A percentile compares a stretch with the other conserved stretches of the same genome.
phyloP scores from a whole-genome alignment of 352 stramenopile species.

The Phytophthora constricta region DNA sequence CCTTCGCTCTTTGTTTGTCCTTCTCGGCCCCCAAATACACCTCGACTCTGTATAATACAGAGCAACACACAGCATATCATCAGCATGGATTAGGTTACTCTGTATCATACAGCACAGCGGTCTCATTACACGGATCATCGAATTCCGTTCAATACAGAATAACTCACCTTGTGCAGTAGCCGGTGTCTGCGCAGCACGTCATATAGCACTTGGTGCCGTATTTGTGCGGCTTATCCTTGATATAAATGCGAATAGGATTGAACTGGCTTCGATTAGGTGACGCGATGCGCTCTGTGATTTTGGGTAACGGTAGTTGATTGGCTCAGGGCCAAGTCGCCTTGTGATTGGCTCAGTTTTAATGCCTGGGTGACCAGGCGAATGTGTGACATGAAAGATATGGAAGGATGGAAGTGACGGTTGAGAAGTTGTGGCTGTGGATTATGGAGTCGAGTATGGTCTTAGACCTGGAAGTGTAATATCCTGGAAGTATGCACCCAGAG shows the following conservation, averaged over 20 bases:
- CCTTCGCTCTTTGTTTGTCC: not conserved
- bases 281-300: too few species aligned
- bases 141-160: conserved; percentile 7
- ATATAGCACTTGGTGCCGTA: conserved; percentile 29
- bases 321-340: too few species aligned
- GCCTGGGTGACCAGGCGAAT: too few species aligned
- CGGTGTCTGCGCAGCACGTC: conserved; percentile 18
- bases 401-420: too few species aligned
- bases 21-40: conserved; percentile 9
- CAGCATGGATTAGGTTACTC: not conserved
- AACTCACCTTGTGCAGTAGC: conserved; percentile 26
- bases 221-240: conserved; percentile 13
- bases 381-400: too few species aligned
- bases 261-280: conserved; percentile 14
- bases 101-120: not conserved
- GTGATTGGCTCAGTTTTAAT: too few species aligned
- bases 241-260: conserved; percentile 24
- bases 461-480: too few species aligned
- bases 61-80: conserved; percentile 2
- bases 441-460: too few species aligned
- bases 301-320: too few species aligned
- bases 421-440: too few species aligned
- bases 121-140: not conserved
- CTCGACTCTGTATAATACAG: conserved; percentile 23
- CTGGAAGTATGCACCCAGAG: too few species aligned